These are phyloP conservation scores for Actinomucor elegans DNA, from an alignment of 371 early-diverging fungal genomes.

Conservation along the genomic window DNA sequence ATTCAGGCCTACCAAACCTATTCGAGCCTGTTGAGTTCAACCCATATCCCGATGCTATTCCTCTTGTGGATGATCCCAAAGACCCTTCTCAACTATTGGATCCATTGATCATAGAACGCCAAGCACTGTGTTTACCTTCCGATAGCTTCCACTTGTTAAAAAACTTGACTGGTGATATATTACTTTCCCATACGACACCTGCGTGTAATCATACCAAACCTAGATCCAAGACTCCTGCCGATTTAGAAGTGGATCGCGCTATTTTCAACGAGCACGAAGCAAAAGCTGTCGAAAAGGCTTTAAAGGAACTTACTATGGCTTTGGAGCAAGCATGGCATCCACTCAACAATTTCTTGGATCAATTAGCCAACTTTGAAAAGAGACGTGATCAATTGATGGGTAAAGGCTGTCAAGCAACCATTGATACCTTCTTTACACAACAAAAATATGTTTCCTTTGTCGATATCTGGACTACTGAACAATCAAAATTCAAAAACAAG, in stretches of 20 bases:
- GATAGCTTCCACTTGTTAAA: slow-evolving; percentile 69
- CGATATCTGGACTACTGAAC: slow-evolving; percentile 27
- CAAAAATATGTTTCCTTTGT: slow-evolving; percentile 33
- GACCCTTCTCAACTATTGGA: slow-evolving; percentile 64
- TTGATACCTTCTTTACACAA: slow-evolving; percentile 28
- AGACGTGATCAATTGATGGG: slow-evolving; percentile 41
- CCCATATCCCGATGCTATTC: slow-evolving; percentile 60
- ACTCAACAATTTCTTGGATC: slow-evolving; percentile 42
- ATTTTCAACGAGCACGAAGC: slow-evolving; percentile 66
- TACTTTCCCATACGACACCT: slow-evolving; percentile 72
- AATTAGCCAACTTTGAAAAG: slow-evolving; percentile 34
- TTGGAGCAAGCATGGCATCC: slow-evolving; percentile 47
- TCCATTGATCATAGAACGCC: slow-evolving; percentile 60
- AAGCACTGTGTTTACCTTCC: slow-evolving; percentile 62
- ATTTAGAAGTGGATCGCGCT: slow-evolving; percentile 69
- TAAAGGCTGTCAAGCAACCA: slow-evolving; percentile 25
- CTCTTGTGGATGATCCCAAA: slow-evolving; percentile 57
- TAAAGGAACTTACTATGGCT: slow-evolving; percentile 37
- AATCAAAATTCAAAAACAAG: slow-evolving; percentile 23
- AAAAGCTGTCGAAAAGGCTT: slow-evolving; percentile 33
- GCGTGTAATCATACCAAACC: slow-evolving; percentile 73
- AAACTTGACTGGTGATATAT: slow-evolving; percentile 68
- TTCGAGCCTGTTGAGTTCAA: slow-evolving; percentile 57
- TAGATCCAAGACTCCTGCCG: slow-evolving; percentile 64
- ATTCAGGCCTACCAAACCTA: slow-evolving; percentile 37